Conservation (phyloP, 306 rosid genomes). For the Neltuma alba region DNA sequence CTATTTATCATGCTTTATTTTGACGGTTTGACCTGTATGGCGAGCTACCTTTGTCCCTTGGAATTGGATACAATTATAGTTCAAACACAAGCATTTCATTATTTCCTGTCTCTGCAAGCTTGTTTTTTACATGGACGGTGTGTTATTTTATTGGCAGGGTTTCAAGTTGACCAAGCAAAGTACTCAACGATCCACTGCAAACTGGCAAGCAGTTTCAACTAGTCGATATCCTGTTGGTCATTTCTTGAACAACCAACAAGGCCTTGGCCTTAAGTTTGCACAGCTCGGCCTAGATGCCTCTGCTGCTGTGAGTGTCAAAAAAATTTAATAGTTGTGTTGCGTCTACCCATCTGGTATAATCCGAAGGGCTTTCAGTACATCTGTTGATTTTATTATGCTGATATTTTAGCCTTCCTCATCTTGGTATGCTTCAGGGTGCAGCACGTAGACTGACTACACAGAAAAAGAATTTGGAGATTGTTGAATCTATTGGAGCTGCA, state of each 20-base stretch:
- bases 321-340: neutral
- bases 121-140: conserved; percentile 21
- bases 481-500: conserved; percentile 86
- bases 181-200: conserved; percentile 76
- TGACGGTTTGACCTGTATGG: neutral
- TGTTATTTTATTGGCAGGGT: conserved; percentile 58
- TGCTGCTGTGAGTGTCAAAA: conserved; percentile 76
- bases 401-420: conserved; percentile 20
- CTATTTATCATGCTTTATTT: neutral
- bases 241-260: conserved; percentile 88
- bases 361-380: conserved; percentile 17
- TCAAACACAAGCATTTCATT: conserved; percentile 1
- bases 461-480: no score
- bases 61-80: neutral
- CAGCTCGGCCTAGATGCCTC: conserved; percentile 99
- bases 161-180: conserved; percentile 86
- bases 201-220: conserved; percentile 87
- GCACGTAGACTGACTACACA: conserved; percentile 92
- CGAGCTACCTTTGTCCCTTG: neutral
- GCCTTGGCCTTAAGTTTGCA: conserved; percentile 95
- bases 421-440: conserved; percentile 71
- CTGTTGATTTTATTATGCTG: conserved; percentile 16
- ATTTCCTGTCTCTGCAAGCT: conserved; percentile 18
- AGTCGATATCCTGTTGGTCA: conserved; percentile 86
- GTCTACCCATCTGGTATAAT: neutral